Conservation (phyloP, 2,329 filamentous ascomycete species). For the Cadophora gregata region DNA sequence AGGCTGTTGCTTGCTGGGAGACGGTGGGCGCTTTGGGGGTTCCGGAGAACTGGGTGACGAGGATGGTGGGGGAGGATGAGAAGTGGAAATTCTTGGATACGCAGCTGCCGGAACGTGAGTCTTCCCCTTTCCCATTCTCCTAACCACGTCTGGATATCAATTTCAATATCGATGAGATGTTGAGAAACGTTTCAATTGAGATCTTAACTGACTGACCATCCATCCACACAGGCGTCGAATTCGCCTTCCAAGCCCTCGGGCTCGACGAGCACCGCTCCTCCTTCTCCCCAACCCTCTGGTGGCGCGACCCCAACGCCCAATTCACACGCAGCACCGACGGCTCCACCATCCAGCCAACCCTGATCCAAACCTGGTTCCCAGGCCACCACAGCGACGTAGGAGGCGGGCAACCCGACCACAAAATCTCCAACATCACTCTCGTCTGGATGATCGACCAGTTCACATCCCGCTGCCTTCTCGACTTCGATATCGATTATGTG, state of each 20-base stretch:
- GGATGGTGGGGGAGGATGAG: background rate
- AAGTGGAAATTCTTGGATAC: slow-evolving; percentile 14
- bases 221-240: slow-evolving; percentile 44
- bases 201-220: slow-evolving; percentile 7
- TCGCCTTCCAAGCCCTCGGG: slow-evolving; percentile 56
- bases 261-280: slow-evolving; percentile 52
- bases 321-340: slow-evolving; percentile 10
- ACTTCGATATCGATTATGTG: slow-evolving; percentile 12
- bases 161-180: background rate
- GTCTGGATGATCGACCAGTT: slow-evolving; percentile 11
- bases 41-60: slow-evolving; percentile 32
- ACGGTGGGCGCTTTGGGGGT: slow-evolving; percentile 33
- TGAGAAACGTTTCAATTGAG: too few species aligned
- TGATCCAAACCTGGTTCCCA: slow-evolving; percentile 36
- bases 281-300: slow-evolving; percentile 48
- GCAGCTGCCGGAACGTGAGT: slow-evolving; percentile 5
- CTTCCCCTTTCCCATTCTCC: background rate
- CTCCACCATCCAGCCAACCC: background rate
- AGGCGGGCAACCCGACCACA: slow-evolving; percentile 15
- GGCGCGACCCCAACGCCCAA: slow-evolving; percentile 1
- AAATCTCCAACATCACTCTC: slow-evolving; percentile 11
- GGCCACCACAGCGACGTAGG: slow-evolving; percentile 33
- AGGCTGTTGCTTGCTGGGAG: slow-evolving; percentile 28
- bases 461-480: background rate
- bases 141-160: background rate